These are phyloP conservation scores for Cystobasidiaceae sp. DNA, from an alignment of 1,284 basidiomycete species.

Conservation along the genomic window DNA sequence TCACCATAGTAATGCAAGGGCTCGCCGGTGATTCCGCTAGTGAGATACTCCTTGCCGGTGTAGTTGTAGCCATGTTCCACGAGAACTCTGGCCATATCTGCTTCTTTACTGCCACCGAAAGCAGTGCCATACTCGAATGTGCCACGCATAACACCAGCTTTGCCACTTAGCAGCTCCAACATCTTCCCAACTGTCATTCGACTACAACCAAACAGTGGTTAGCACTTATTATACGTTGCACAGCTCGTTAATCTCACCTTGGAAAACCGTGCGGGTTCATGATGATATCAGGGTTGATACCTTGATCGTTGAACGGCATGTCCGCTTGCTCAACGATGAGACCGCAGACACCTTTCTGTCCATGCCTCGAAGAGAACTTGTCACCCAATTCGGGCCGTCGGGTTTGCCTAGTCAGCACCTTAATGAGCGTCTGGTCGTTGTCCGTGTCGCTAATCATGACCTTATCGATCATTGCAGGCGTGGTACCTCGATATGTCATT, in stretches of 20 bases:
- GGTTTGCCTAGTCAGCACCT: slow-evolving; percentile 96
- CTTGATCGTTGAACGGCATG: slow-evolving; percentile 98
- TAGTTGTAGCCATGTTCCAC: slow-evolving; percentile 96
- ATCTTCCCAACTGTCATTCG: slow-evolving; percentile 87
- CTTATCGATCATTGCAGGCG: slow-evolving; percentile 93
- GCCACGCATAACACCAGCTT: slow-evolving; percentile 79
- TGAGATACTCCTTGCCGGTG: slow-evolving; percentile 95
- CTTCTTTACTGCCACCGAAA: slow-evolving; percentile 98
- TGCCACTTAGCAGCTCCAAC: slow-evolving; percentile 97
- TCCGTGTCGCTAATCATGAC: slow-evolving; percentile 91
- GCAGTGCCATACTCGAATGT: slow-evolving; percentile 71
- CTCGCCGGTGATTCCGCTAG: slow-evolving; percentile 95
- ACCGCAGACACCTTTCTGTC: slow-evolving; percentile 98
- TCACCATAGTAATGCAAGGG: slow-evolving; percentile 80
- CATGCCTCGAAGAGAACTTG: slow-evolving; percentile 97
- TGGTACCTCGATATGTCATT: slow-evolving; percentile 84
- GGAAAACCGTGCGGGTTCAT: slow-evolving; percentile 99
- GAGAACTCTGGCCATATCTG: slow-evolving; percentile 89
- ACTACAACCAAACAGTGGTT: not conserved
- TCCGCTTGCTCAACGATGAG: slow-evolving; percentile 98
- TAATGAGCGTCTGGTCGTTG: slow-evolving; percentile 89
- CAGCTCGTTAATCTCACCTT: not conserved
- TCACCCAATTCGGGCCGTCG: slow-evolving; percentile 93
- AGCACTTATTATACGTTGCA: slow-evolving; percentile 8
- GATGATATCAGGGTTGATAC: slow-evolving; percentile 89